Conservation (phyloP, 2,329 filamentous ascomycete species). For the Shiraia sp. region DNA sequence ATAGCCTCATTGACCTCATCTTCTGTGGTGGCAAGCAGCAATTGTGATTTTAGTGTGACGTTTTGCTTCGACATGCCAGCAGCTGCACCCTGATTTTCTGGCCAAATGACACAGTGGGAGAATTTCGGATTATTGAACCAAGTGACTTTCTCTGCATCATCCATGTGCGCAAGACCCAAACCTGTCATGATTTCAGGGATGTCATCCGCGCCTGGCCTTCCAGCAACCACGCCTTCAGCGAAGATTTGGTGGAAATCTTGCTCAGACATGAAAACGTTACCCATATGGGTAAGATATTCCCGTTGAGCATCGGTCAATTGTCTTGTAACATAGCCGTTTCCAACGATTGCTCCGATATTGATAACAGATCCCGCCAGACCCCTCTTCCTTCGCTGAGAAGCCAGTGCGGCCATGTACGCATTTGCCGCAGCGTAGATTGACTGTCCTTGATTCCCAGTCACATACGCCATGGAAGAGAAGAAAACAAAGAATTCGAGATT, state of each 20-base stretch:
- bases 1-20: no score
- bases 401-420: slow-evolving; percentile 48
- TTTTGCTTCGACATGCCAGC: no score
- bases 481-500: slow-evolving; percentile 32
- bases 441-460: slow-evolving; percentile 21
- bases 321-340: slow-evolving; percentile 47
- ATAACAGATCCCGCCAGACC: slow-evolving; percentile 45
- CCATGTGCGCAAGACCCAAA: no score
- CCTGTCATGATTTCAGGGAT: slow-evolving; percentile 1
- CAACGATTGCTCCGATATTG: slow-evolving; percentile 44
- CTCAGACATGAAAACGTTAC: slow-evolving; percentile 13
- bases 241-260: slow-evolving; percentile 17
- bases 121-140: no score
- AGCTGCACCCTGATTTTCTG: background rate
- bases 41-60: no score
- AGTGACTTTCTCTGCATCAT: no score
- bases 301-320: no score
- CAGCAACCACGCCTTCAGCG: slow-evolving; percentile 12
- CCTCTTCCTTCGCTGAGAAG: slow-evolving; percentile 39
- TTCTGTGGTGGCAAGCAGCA: no score
- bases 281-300: background rate
- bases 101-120: background rate
- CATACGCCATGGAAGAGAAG: slow-evolving; percentile 19
- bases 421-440: slow-evolving; percentile 26
- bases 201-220: slow-evolving; percentile 2